phyloP scores from a whole-genome alignment of 768 basidiomycete genomes.

The Russula compacta region DNA sequence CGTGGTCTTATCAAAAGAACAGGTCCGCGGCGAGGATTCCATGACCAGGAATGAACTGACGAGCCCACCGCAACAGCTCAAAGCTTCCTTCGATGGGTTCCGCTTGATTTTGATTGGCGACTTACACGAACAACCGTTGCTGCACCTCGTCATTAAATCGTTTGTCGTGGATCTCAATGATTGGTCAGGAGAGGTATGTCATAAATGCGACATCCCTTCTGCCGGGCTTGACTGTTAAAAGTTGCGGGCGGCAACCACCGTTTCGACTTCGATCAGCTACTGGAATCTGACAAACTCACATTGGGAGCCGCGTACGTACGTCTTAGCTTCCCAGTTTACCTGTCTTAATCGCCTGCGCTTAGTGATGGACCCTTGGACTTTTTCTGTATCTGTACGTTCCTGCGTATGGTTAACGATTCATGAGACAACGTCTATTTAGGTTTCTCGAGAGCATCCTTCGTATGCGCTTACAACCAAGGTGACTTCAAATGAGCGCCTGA shows the following conservation, averaged over 20 bases:
- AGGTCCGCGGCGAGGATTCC: constrained; percentile 39
- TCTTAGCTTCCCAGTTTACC: neutral
- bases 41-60: neutral
- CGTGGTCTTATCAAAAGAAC: constrained; percentile 67
- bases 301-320: constrained; percentile 80
- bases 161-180: constrained; percentile 79
- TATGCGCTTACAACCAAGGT: constrained; percentile 51
- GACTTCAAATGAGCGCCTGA: constrained; percentile 72
- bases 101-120: constrained; percentile 91
- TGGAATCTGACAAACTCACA: constrained; percentile 98
- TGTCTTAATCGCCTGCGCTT: neutral
- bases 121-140: constrained; percentile 86
- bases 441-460: constrained; percentile 40
- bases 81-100: constrained; percentile 83
- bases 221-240: constrained; percentile 26
- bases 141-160: constrained; percentile 80
- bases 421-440: constrained; percentile 30
- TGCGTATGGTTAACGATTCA: neutral
- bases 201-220: neutral
- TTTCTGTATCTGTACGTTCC: constrained; percentile 53
- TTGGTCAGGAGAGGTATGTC: constrained; percentile 83
- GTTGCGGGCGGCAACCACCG: constrained; percentile 76
- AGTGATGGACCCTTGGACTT: constrained; percentile 97
- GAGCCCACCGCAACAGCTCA: constrained; percentile 42
- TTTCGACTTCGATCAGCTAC: constrained; percentile 81